Evolutionary conservation across 2,329 filamentous ascomycete species (phyloP).

Genomic region (Fusarium goolgardi): DNA sequence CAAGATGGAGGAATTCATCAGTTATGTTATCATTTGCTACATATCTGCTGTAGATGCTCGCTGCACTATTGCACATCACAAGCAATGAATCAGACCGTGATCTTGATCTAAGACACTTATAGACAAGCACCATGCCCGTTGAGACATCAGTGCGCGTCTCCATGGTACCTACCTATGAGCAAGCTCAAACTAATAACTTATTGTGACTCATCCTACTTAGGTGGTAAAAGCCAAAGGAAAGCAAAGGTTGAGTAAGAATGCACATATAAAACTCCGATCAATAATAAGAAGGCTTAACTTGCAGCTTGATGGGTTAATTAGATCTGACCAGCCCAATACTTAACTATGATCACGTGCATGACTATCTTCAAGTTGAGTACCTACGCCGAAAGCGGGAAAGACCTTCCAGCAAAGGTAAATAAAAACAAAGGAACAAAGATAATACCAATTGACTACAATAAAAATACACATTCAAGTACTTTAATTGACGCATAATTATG

Average conservation of each 20-base stretch:
- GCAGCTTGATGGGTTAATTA: neutral
- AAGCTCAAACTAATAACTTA: neutral
- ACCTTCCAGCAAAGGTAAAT: slow-evolving; percentile 40
- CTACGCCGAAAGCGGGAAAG: slow-evolving; percentile 45
- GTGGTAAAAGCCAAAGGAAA: neutral
- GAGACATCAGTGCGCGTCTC: slow-evolving; percentile 8
- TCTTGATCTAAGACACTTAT: neutral
- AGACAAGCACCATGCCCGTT: neutral
- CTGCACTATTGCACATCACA: neutral
- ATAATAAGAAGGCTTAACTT: neutral
- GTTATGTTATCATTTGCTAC: neutral
- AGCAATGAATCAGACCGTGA: neutral
- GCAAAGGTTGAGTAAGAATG: neutral
- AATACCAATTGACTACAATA: slow-evolving; percentile 13
- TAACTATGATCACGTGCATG: slow-evolving; percentile 19
- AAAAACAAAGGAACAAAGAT: slow-evolving; percentile 26
- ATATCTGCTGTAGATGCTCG: neutral
- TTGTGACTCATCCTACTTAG: no score
- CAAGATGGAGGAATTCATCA: neutral
- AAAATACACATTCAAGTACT: slow-evolving; percentile 17
- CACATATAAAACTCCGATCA: neutral
- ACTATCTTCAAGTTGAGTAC: neutral
- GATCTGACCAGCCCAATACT: neutral
- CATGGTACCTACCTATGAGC: neutral
- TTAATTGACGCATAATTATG: slow-evolving; percentile 12